phyloP scores from a whole-genome alignment of 1,284 basidiomycete species.

The Trichosporon ovoides region DNA sequence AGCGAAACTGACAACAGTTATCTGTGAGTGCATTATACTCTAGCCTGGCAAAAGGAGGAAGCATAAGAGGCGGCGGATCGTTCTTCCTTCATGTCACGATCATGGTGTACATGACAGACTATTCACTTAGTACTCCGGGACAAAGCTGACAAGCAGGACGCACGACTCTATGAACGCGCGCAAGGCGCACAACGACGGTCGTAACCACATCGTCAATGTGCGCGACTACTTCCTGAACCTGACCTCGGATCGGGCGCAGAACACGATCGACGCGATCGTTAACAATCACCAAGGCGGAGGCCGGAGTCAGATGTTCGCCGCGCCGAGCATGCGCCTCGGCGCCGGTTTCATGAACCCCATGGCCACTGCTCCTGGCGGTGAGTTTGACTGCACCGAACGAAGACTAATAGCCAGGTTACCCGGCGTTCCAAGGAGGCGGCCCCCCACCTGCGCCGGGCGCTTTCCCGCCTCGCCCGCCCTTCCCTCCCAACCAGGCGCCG shows the following conservation, averaged over 20 bases:
- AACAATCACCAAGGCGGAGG: constrained; percentile 69
- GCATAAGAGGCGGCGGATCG: no score
- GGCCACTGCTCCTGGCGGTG: constrained; percentile 23
- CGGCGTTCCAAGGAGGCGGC: constrained; percentile 16
- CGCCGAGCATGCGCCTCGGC: constrained; percentile 58
- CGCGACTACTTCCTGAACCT: constrained; percentile 94
- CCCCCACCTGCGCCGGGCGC: constrained; percentile 54
- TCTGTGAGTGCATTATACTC: no score
- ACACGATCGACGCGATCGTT: constrained; percentile 92
- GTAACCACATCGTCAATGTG: constrained; percentile 94
- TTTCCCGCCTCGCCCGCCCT: constrained; percentile 61
- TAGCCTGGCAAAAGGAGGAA: no score
- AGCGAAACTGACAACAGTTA: constrained; percentile 53
- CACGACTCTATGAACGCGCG: constrained; percentile 58
- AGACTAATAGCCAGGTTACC: constrained; percentile 9
- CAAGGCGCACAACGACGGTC: constrained; percentile 94
- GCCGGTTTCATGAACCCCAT: constrained; percentile 43
- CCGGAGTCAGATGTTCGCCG: constrained; percentile 55
- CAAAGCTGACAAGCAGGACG: constrained; percentile 23
- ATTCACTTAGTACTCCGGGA: no score
- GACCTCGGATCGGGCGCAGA: constrained; percentile 93
- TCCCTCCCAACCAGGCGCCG: constrained; percentile 54
- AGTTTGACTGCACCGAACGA: constrained; percentile 1
- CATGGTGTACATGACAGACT: no score
- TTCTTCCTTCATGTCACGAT: no score